A percentile compares a stretch with the other conserved stretches of the same genome.
Conservation (phyloP, 495 filamentous ascomycete genomes). For the Xylaria nigripes region DNA sequence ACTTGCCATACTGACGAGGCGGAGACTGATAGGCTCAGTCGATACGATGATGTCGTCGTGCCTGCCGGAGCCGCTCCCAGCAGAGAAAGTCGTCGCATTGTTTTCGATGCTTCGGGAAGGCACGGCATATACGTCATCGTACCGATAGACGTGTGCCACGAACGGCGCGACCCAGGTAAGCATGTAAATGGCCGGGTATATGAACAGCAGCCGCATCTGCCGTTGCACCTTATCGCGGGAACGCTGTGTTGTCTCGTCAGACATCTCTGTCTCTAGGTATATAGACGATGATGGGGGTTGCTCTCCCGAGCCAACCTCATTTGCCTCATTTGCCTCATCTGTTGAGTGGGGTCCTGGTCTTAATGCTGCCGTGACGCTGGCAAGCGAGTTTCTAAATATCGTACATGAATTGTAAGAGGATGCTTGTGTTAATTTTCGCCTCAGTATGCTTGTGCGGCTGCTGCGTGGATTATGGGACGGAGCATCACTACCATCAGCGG, state of each 20-base stretch:
- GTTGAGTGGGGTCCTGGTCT: conserved; percentile 20
- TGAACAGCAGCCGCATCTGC: conserved; percentile 60
- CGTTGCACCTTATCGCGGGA: conserved; percentile 50
- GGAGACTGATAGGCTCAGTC: conserved; percentile 47
- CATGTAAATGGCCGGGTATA: conserved; percentile 65
- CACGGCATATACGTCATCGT: conserved; percentile 39
- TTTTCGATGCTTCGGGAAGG: background rate
- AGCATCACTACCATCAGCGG: background rate
- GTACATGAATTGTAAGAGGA: background rate
- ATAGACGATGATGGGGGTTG: conserved; percentile 15
- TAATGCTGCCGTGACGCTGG: conserved; percentile 18
- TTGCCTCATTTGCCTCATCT: background rate
- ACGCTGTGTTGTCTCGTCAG: conserved; percentile 23
- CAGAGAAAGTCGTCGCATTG: background rate
- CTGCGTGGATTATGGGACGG: background rate
- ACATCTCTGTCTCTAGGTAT: conserved; percentile 11
- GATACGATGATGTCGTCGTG: conserved; percentile 9
- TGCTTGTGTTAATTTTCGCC: background rate
- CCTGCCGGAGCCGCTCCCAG: background rate
- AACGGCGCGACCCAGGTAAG: conserved; percentile 67
- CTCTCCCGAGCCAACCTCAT: conserved; percentile 2
- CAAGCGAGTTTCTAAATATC: conserved; percentile 4
- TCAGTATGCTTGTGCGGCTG: background rate
- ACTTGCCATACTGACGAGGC: conserved; percentile 46
- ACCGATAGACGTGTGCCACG: conserved; percentile 50